phyloP scores from a whole-genome alignment of 2,329 filamentous ascomycete species.

The Rhexocercosporidium sp. region DNA sequence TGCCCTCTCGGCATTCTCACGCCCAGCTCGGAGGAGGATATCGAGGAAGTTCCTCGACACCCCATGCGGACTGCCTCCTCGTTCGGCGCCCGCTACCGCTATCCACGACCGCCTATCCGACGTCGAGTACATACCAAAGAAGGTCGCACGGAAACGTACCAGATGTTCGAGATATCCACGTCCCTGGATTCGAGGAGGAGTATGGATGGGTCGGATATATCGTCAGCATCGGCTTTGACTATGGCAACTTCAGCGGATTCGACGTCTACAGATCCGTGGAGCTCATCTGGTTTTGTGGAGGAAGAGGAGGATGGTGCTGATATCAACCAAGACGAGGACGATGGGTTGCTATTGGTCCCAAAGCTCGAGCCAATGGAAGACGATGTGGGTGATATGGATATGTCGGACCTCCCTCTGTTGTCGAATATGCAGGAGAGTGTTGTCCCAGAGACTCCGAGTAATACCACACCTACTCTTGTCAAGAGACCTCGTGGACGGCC shows the following conservation, averaged over 20 bases:
- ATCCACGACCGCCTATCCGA: slow-evolving; percentile 21
- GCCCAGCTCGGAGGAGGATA: slow-evolving; percentile 32
- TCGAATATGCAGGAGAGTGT: slow-evolving; percentile 51
- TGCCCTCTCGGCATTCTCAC: slow-evolving; percentile 30
- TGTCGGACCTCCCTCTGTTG: slow-evolving; percentile 50
- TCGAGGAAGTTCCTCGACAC: slow-evolving; percentile 33
- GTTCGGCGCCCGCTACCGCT: slow-evolving; percentile 14
- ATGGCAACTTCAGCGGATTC: slow-evolving; percentile 39
- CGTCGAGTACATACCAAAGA: slow-evolving; percentile 28
- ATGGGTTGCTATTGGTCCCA: slow-evolving; percentile 49
- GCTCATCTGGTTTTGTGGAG: slow-evolving; percentile 36
- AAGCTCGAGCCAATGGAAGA: slow-evolving; percentile 56
- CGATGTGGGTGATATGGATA: slow-evolving; percentile 54
- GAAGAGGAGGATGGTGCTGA: slow-evolving; percentile 36
- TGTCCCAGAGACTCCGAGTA: slow-evolving; percentile 25
- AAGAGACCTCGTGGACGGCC: slow-evolving; percentile 80
- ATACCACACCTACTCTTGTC: slow-evolving; percentile 24
- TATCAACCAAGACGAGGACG: slow-evolving; percentile 44
- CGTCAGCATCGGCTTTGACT: slow-evolving; percentile 36
- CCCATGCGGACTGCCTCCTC: slow-evolving; percentile 17
- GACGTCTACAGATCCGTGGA: slow-evolving; percentile 38
- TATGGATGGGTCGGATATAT: slow-evolving; percentile 39
- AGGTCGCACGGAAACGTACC: slow-evolving; percentile 22
- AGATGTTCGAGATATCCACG: slow-evolving; percentile 31
- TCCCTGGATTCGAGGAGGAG: slow-evolving; percentile 33